A percentile compares a stretch with the other conserved stretches of the same genome.
Evolutionary conservation across 768 basidiomycete genomes (phyloP).

Genomic region (Rhizopogon rudus): DNA sequence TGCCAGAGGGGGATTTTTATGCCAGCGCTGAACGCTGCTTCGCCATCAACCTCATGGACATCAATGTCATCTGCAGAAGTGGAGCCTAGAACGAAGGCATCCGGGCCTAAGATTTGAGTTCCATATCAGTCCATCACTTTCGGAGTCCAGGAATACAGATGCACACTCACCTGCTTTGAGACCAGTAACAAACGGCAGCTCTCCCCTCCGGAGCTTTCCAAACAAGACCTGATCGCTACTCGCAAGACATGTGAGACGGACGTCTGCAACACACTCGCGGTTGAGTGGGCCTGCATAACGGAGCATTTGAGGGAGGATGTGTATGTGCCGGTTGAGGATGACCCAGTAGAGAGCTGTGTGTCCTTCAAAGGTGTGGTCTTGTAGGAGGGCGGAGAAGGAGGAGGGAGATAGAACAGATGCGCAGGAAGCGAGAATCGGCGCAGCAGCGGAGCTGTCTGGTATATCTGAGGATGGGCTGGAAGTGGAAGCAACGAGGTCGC

Average conservation of each 20-base stretch:
- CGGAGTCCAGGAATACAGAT: neutral
- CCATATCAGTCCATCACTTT: neutral
- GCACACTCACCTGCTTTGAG: slow-evolving; percentile 6
- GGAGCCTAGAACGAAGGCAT: slow-evolving; percentile 39
- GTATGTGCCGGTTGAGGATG: slow-evolving; percentile 46
- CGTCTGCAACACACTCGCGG: slow-evolving; percentile 46
- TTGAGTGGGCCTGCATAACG: slow-evolving; percentile 44
- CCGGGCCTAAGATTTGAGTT: slow-evolving; percentile 30
- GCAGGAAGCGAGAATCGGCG: slow-evolving; percentile 34
- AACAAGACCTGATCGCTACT: slow-evolving; percentile 21
- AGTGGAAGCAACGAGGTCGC: slow-evolving; percentile 46
- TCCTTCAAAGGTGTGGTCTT: slow-evolving; percentile 57
- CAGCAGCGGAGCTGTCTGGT: slow-evolving; percentile 45
- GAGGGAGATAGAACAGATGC: slow-evolving; percentile 33
- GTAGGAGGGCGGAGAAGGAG: slow-evolving; percentile 46
- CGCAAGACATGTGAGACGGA: slow-evolving; percentile 59
- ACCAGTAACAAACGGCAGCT: slow-evolving; percentile 11
- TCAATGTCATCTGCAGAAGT: slow-evolving; percentile 51
- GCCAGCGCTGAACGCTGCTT: slow-evolving; percentile 47
- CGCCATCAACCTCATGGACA: slow-evolving; percentile 45
- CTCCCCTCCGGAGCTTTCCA: slow-evolving; percentile 12
- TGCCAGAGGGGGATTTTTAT: slow-evolving; percentile 39
- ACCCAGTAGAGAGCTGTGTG: slow-evolving; percentile 74
- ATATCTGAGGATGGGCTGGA: slow-evolving; percentile 14
- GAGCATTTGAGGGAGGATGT: slow-evolving; percentile 46